phyloP scores from a whole-genome alignment of 1,284 basidiomycete genomes.

The Ceratobasidium sp. region DNA sequence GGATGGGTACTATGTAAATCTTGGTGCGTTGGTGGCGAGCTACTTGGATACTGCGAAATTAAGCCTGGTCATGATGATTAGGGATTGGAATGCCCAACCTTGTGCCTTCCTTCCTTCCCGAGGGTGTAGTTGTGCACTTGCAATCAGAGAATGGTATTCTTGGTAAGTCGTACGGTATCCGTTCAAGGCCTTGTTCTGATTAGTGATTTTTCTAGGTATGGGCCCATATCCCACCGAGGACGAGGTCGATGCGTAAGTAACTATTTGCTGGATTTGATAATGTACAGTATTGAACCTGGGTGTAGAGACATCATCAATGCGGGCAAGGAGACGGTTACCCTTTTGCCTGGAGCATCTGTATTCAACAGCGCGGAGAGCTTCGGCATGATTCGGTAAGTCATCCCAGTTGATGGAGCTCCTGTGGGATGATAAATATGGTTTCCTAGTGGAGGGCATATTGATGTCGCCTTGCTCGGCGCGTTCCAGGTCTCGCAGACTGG shows the following conservation, averaged over 20 bases:
- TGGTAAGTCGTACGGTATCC: conserved; percentile 47
- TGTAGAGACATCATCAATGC: conserved; percentile 89
- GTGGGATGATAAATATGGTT: conserved; percentile 26
- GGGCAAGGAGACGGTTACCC: conserved; percentile 93
- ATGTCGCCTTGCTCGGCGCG: conserved; percentile 88
- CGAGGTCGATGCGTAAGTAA: conserved; percentile 83
- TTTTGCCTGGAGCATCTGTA: conserved; percentile 89
- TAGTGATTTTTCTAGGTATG: conserved; percentile 61
- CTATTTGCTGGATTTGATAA: conserved; percentile 33
- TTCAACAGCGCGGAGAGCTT: conserved; percentile 55
- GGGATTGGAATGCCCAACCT: conserved; percentile 89
- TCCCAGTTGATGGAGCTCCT: not conserved
- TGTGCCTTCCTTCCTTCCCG: conserved; percentile 80
- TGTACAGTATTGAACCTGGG: conserved; percentile 28
- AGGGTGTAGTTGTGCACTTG: conserved; percentile 85
- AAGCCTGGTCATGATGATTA: not conserved
- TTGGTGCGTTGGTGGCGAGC: conserved; percentile 59
- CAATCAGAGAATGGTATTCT: conserved; percentile 96
- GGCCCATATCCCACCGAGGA: conserved; percentile 89
- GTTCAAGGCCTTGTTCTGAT: not conserved
- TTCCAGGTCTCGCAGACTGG: conserved; percentile 94
- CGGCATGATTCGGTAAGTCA: conserved; percentile 40
- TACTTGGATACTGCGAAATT: not conserved
- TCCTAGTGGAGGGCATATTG: conserved; percentile 91
- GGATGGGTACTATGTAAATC: conserved; percentile 83